Conservation (phyloP, 1,139 yeast genomes). For the Suhomyces terraborum region DNA sequence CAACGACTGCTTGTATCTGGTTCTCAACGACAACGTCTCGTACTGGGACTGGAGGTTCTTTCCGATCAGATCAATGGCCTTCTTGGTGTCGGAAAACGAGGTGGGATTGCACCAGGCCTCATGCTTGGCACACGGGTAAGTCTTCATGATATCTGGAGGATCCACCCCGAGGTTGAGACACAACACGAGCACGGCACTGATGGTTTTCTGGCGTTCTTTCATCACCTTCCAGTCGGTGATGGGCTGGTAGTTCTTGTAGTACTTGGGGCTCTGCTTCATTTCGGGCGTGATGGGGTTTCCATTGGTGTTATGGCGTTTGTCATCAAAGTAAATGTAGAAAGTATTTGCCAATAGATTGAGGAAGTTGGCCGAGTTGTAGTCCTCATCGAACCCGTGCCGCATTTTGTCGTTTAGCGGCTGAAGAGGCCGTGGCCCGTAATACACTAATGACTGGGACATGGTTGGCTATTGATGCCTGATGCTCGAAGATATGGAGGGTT, state of each 20-base stretch:
- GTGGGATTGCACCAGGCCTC: slow-evolving; percentile 96
- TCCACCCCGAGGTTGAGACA: slow-evolving; percentile 94
- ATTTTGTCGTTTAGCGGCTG: slow-evolving; percentile 56
- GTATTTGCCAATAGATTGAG: slow-evolving; percentile 65
- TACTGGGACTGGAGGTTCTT: slow-evolving; percentile 85
- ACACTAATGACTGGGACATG: slow-evolving; percentile 24
- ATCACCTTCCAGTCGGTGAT: slow-evolving; percentile 89
- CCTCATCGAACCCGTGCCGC: slow-evolving; percentile 83
- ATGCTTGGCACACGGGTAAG: slow-evolving; percentile 88
- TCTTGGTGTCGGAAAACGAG: slow-evolving; percentile 80
- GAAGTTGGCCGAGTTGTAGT: slow-evolving; percentile 63
- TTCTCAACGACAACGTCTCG: slow-evolving; percentile 83
- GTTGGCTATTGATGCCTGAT: neutral
- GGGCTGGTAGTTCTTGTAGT: slow-evolving; percentile 60
- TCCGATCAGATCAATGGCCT: slow-evolving; percentile 90
- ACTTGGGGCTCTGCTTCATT: slow-evolving; percentile 45
- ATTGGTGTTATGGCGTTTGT: slow-evolving; percentile 87
- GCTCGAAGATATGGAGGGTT: slow-evolving; percentile 2
- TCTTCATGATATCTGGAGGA: slow-evolving; percentile 94
- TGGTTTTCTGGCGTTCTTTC: slow-evolving; percentile 89
- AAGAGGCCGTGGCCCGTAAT: slow-evolving; percentile 37
- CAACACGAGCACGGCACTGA: slow-evolving; percentile 88
- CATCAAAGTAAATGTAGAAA: slow-evolving; percentile 80
- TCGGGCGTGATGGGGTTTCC: slow-evolving; percentile 78
- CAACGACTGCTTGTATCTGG: slow-evolving; percentile 84